Percentiles rank a stretch among this genome's conserved stretches.
Conservation (phyloP, 345 rosid genomes). For the Euphorbia lathyris region DNA sequence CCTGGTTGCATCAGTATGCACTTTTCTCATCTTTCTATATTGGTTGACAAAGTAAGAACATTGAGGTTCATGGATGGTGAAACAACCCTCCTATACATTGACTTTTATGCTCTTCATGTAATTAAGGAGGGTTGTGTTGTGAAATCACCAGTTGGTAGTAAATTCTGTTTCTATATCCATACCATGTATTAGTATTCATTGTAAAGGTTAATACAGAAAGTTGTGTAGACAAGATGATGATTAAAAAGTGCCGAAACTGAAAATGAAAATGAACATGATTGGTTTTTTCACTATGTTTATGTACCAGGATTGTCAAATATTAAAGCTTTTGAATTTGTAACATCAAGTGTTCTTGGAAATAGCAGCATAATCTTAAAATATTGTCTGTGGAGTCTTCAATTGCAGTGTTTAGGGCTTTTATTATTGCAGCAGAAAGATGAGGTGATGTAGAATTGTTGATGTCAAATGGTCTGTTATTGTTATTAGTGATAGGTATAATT, state of each 20-base stretch:
- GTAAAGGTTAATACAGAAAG: constrained; percentile 11
- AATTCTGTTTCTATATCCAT: constrained; percentile 20
- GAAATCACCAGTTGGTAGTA: constrained; percentile 16
- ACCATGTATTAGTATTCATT: constrained; percentile 11
- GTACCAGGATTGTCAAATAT: constrained; percentile 7
- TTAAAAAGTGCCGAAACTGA: background rate
- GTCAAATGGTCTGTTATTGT: too few species aligned
- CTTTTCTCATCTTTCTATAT: constrained; percentile 83
- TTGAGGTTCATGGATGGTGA: constrained; percentile 15
- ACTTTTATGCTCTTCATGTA: constrained; percentile 11
- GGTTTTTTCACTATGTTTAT: background rate
- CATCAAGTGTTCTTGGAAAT: too few species aligned
- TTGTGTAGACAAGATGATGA: constrained; percentile 9
- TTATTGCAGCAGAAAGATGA: too few species aligned
- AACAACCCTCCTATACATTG: constrained; percentile 1
- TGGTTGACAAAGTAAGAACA: constrained; percentile 80
- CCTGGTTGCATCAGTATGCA: constrained; percentile 93
- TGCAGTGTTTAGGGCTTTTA: too few species aligned
- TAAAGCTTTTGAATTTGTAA: too few species aligned
- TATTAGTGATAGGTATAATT: too few species aligned
- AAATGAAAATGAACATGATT: background rate
- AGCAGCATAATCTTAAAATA: too few species aligned
- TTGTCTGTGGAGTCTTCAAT: too few species aligned
- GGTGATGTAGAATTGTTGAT: too few species aligned
- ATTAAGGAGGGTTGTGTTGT: constrained; percentile 13